A percentile compares a stretch with the other conserved stretches of the same genome.
These are phyloP conservation scores for Pleurostoma richardsiae DNA, from an alignment of 2,329 filamentous ascomycete species.

Conservation along the genomic window DNA sequence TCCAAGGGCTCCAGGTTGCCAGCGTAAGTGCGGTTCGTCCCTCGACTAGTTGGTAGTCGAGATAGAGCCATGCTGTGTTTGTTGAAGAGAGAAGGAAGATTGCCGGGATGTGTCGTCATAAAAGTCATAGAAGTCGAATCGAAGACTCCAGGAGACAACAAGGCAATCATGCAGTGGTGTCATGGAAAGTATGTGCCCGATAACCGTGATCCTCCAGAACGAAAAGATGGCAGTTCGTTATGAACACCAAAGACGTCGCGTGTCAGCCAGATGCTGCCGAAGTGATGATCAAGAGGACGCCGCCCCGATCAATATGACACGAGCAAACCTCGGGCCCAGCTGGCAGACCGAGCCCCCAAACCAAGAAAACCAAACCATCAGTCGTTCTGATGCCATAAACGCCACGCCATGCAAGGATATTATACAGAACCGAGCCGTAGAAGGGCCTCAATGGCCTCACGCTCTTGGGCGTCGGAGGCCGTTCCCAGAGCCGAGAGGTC, in stretches of 20 bases:
- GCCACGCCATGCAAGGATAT: slow-evolving; percentile 48
- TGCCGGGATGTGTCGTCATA: background rate
- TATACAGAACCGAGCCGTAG: slow-evolving; percentile 77
- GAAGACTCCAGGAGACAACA: background rate
- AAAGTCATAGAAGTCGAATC: background rate
- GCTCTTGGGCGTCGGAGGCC: slow-evolving; percentile 66
- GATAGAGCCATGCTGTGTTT: background rate
- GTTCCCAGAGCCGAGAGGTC: slow-evolving; percentile 45
- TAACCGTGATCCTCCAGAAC: background rate
- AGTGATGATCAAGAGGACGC: slow-evolving; percentile 10
- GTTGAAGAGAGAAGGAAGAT: background rate
- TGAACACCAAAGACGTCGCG: background rate
- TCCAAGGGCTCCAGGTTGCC: background rate
- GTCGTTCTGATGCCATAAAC: slow-evolving; percentile 31
- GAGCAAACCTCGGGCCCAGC: background rate
- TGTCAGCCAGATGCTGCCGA: background rate
- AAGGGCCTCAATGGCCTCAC: slow-evolving; percentile 76
- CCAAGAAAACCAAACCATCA: slow-evolving; percentile 3
- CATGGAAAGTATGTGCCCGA: background rate
- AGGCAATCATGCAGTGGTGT: background rate
- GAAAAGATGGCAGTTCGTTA: background rate
- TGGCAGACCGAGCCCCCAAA: background rate
- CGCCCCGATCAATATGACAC: slow-evolving; percentile 7
- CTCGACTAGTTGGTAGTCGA: background rate
- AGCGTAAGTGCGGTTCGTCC: background rate